Evolutionary conservation across 352 stramenopile species (phyloP).

Genomic region (Phytopythium ostracodes): DNA sequence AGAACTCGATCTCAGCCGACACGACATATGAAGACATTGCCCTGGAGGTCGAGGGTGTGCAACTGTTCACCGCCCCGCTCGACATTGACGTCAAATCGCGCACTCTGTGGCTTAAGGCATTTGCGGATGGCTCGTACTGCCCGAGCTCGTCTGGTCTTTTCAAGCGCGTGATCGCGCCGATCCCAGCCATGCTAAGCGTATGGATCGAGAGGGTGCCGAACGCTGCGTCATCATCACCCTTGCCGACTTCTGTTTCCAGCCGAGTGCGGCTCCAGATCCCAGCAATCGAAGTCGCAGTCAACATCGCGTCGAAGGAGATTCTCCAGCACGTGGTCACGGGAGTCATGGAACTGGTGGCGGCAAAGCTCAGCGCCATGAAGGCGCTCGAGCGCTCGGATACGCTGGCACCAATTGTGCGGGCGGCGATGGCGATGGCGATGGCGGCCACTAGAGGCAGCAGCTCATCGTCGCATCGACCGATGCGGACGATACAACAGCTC

Average conservation of each 20-base stretch:
- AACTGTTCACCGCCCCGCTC: conserved; percentile 62
- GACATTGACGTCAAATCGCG: conserved; percentile 72
- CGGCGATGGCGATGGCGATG: background rate
- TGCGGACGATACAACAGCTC: conserved; percentile 35
- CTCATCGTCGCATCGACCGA: background rate
- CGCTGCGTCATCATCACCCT: conserved; percentile 1
- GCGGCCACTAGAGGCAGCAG: conserved; percentile 7
- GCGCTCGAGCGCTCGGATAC: conserved; percentile 24
- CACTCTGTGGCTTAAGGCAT: conserved; percentile 57
- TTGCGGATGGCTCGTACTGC: conserved; percentile 55
- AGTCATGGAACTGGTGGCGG: conserved; percentile 26
- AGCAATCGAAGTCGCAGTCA: conserved; percentile 44
- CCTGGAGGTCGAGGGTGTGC: conserved; percentile 54
- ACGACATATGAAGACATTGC: conserved; percentile 46
- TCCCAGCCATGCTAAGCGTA: conserved; percentile 50
- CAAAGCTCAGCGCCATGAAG: conserved; percentile 43
- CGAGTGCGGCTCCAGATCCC: conserved; percentile 56
- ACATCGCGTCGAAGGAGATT: conserved; percentile 54
- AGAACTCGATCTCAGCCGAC: conserved; percentile 50
- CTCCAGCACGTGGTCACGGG: conserved; percentile 45
- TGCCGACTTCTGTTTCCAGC: conserved; percentile 16
- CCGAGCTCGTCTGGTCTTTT: conserved; percentile 54
- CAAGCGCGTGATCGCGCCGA: conserved; percentile 61
- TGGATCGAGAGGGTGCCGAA: conserved; percentile 42
- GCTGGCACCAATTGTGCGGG: conserved; percentile 6